Percentiles rank a stretch among this genome's conserved stretches.
These are phyloP conservation scores for Macroventuria anomochaeta DNA, from an alignment of 2,329 filamentous ascomycete species.

Conservation along the genomic window DNA sequence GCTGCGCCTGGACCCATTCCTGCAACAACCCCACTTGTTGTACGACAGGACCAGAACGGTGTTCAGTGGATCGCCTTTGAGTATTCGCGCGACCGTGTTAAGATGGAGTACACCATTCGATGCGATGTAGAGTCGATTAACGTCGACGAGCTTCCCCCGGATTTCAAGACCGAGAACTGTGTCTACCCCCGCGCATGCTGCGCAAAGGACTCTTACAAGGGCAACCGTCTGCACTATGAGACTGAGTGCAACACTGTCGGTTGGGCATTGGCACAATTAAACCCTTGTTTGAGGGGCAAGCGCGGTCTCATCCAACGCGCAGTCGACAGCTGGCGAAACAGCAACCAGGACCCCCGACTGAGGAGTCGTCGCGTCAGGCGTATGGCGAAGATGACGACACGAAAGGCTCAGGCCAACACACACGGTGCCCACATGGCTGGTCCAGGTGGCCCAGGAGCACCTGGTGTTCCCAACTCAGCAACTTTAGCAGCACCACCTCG, in stretches of 20 bases:
- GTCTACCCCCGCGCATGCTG: conserved; percentile 96
- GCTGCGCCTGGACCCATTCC: conserved; percentile 95
- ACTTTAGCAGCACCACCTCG: conserved; percentile 64
- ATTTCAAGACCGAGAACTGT: conserved; percentile 98
- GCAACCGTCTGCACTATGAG: conserved; percentile 94
- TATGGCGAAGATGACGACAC: conserved; percentile 93
- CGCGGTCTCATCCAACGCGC: conserved; percentile 94
- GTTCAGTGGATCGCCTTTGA: conserved; percentile 99
- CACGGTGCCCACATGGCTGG: conserved; percentile 71
- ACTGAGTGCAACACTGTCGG: conserved; percentile 99
- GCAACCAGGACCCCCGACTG: conserved; percentile 92
- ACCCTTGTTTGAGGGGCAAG: conserved; percentile 89
- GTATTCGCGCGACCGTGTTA: conserved; percentile 94
- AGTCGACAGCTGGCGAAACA: conserved; percentile 98
- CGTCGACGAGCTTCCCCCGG: conserved; percentile 79
- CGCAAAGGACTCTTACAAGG: conserved; percentile 93
- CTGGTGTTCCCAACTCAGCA: conserved; percentile 68
- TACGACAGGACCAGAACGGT: conserved; percentile 92
- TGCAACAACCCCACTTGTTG: conserved; percentile 91
- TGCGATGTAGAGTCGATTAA: conserved; percentile 98
- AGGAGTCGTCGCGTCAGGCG: conserved; percentile 89
- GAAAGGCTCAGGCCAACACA: conserved; percentile 71
- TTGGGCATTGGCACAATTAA: conserved; percentile 95
- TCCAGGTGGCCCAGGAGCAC: conserved; percentile 64
- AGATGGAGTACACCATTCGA: conserved; percentile 99